phyloP scores from a whole-genome alignment of 441 rosid species.

The Daphne laureola region DNA sequence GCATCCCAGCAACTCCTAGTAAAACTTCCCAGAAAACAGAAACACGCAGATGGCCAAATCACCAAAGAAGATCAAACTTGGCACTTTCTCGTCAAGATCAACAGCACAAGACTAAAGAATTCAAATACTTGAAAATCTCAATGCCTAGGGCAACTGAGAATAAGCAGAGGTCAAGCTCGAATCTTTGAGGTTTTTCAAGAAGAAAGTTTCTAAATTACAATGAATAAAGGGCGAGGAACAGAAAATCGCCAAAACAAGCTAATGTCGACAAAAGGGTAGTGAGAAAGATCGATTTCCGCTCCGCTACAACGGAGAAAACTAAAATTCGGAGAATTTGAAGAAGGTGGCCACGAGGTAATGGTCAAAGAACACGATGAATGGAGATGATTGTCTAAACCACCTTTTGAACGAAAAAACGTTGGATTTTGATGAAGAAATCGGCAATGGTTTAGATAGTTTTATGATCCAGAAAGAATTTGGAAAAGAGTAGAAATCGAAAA shows the following conservation, averaged over 20 bases:
- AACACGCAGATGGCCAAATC: conserved; percentile 13
- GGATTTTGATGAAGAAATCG: no score
- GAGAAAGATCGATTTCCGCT: conserved; percentile 26
- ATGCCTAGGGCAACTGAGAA: not conserved
- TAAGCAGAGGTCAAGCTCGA: not conserved
- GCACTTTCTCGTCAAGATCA: conserved; percentile 14
- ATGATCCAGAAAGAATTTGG: no score
- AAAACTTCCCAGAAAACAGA: conserved; percentile 9
- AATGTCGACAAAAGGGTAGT: conserved; percentile 2
- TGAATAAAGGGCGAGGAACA: not conserved
- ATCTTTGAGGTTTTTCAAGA: conserved; percentile 1
- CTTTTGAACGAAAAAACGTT: no score
- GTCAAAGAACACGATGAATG: no score
- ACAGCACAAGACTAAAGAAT: conserved; percentile 4
- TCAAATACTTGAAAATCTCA: not conserved
- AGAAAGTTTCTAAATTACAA: conserved; percentile 9
- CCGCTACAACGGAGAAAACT: no score
- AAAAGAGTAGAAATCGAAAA: no score
- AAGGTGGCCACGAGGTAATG: no score
- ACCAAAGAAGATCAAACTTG: conserved; percentile 7
- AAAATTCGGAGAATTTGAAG: no score
- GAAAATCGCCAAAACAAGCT: conserved; percentile 4
- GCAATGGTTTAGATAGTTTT: no score
- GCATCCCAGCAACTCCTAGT: conserved; percentile 9
- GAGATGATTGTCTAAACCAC: no score